Percentiles rank a stretch among this genome's conserved stretches.
These are phyloP conservation scores for Orbilia quercus DNA, from an alignment of 2,329 filamentous ascomycete species.

Conservation along the genomic window DNA sequence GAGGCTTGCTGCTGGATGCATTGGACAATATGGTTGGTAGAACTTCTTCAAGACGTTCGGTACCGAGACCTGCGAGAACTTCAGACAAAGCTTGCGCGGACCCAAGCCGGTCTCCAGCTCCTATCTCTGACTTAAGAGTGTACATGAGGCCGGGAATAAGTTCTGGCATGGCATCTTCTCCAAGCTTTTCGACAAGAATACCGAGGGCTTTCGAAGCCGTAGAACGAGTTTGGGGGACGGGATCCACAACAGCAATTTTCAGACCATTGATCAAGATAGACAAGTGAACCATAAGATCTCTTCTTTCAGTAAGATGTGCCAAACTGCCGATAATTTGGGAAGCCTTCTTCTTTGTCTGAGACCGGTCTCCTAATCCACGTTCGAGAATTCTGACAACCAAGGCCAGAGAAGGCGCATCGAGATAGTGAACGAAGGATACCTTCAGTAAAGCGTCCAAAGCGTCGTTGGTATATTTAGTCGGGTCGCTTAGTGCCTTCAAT, in stretches of 20 bases:
- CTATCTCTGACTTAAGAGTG: slow-evolving; percentile 95
- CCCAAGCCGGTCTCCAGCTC: slow-evolving; percentile 92
- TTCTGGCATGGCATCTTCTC: slow-evolving; percentile 94
- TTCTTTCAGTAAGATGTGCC: slow-evolving; percentile 94
- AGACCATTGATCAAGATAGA: slow-evolving; percentile 92
- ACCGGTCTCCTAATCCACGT: slow-evolving; percentile 88
- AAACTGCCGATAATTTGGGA: slow-evolving; percentile 97
- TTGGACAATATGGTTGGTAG: slow-evolving; percentile 96
- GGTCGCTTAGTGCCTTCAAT: slow-evolving; percentile 95
- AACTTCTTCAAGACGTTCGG: slow-evolving; percentile 90
- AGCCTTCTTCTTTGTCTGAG: slow-evolving; percentile 94
- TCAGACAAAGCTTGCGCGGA: slow-evolving; percentile 96
- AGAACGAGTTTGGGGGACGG: slow-evolving; percentile 93
- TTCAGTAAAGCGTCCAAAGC: slow-evolving; percentile 94
- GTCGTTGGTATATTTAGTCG: slow-evolving; percentile 95
- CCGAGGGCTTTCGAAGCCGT: slow-evolving; percentile 96
- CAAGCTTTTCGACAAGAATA: slow-evolving; percentile 96
- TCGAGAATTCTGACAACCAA: slow-evolving; percentile 95
- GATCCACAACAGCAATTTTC: slow-evolving; percentile 89
- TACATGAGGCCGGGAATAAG: slow-evolving; percentile 98
- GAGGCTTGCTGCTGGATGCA: slow-evolving; percentile 86
- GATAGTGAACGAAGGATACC: slow-evolving; percentile 96
- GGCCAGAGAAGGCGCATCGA: slow-evolving; percentile 95
- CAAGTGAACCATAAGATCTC: slow-evolving; percentile 89
- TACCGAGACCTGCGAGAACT: slow-evolving; percentile 93